phyloP scores from a whole-genome alignment of 2,329 filamentous ascomycete genomes.

The Chaetomium globosum region DNA sequence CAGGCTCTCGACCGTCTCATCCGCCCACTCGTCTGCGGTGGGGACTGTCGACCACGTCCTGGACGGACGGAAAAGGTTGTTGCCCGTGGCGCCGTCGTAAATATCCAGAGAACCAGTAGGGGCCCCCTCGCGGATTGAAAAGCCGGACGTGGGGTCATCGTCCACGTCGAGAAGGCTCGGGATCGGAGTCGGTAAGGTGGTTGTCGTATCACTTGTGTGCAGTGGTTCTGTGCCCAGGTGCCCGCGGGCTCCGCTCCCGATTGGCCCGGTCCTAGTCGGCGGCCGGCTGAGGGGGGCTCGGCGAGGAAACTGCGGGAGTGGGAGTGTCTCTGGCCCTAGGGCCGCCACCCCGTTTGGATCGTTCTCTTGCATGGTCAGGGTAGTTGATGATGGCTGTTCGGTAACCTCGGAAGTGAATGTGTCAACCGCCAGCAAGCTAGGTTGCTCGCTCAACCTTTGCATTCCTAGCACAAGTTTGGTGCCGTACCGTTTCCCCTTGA shows the following conservation, averaged over 20 bases:
- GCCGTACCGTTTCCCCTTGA: too few species aligned
- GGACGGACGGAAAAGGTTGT: conserved; percentile 46
- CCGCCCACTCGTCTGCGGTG: conserved; percentile 26
- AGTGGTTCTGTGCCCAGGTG: neutral
- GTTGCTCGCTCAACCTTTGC: conserved; percentile 21
- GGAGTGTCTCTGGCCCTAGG: too few species aligned
- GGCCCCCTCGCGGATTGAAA: neutral
- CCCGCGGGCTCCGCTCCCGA: too few species aligned
- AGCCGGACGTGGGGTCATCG: neutral
- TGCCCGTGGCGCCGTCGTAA: conserved; percentile 41
- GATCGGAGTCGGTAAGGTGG: neutral
- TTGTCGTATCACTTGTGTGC: neutral
- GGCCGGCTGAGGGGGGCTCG: conserved; percentile 3
- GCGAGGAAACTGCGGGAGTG: conserved; percentile 2
- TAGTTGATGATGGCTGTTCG: neutral
- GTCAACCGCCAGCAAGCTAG: conserved; percentile 21
- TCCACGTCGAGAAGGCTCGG: neutral
- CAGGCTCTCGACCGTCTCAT: conserved; percentile 30
- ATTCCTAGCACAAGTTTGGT: neutral
- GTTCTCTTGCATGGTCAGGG: neutral
- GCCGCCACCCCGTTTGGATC: neutral
- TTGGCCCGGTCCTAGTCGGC: conserved; percentile 13
- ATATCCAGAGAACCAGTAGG: conserved; percentile 38
- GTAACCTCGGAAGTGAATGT: conserved; percentile 18
- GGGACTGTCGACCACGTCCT: conserved; percentile 37